Evolutionary conservation across 345 rosid species (phyloP).

Genomic region (Melaleuca quinquenervia): DNA sequence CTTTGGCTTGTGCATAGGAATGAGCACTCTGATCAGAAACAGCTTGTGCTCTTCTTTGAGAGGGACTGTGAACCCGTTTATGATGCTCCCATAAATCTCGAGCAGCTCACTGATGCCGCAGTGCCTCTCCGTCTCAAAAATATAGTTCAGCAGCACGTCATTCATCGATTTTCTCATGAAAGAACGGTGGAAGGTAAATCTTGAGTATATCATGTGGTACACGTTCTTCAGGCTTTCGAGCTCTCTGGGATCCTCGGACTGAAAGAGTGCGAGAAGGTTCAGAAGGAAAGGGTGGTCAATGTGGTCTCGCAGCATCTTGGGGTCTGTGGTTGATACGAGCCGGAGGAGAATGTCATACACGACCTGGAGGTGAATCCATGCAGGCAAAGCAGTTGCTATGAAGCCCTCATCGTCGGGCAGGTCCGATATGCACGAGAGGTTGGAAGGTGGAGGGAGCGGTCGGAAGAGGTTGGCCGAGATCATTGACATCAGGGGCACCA

Average conservation of each 20-base stretch:
- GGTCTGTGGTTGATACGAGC: constrained; percentile 22
- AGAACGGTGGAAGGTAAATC: constrained; percentile 33
- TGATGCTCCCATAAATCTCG: constrained; percentile 62
- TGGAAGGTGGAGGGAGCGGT: constrained; percentile 37
- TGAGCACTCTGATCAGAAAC: constrained; percentile 42
- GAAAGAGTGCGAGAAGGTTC: constrained; percentile 38
- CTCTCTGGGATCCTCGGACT: constrained; percentile 53
- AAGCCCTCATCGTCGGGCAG: constrained; percentile 37
- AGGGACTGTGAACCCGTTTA: constrained; percentile 55
- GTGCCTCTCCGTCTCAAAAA: constrained; percentile 41
- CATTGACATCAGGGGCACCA: constrained; percentile 30
- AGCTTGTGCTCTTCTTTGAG: constrained; percentile 58
- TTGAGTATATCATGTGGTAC: constrained; percentile 41
- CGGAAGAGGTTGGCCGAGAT: constrained; percentile 41
- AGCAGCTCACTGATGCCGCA: constrained; percentile 40
- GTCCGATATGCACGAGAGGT: neutral
- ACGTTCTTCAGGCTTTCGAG: constrained; percentile 42
- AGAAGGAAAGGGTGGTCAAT: constrained; percentile 27
- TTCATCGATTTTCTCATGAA: constrained; percentile 58
- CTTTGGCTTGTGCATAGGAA: constrained; percentile 50
- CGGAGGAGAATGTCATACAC: constrained; percentile 36
- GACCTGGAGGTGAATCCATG: constrained; percentile 47
- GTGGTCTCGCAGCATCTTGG: constrained; percentile 23
- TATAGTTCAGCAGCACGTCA: constrained; percentile 29
- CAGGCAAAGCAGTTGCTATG: constrained; percentile 10